A percentile compares a stretch with the other conserved stretches of the same genome.
These are phyloP conservation scores for Phytophthora sp. DNA, from an alignment of 352 stramenopile genomes.

Conservation along the genomic window DNA sequence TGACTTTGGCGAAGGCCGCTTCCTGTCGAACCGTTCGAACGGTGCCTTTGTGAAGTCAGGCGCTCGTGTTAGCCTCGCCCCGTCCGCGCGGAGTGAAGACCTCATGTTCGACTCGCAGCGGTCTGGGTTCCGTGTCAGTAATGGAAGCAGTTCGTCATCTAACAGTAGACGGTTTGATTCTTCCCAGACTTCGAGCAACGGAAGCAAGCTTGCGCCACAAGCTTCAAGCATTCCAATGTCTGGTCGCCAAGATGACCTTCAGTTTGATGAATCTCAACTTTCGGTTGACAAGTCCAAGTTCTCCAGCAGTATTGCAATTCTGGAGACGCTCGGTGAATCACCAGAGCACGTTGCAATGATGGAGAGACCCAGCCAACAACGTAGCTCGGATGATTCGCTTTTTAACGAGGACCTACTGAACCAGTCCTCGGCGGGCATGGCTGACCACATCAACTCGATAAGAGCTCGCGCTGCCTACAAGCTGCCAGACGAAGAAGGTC, in stretches of 20 bases:
- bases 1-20: constrained; percentile 22
- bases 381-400: constrained; percentile 38
- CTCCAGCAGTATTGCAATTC: constrained; percentile 37
- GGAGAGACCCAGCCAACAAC: constrained; percentile 35
- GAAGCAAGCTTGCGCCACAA: constrained; percentile 25
- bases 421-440: constrained; percentile 46
- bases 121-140: no score
- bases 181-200: constrained; percentile 16
- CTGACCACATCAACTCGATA: constrained; percentile 48
- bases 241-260: constrained; percentile 18
- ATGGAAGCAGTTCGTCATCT: constrained; percentile 19
- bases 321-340: constrained; percentile 33
- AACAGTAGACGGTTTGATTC: constrained; percentile 11
- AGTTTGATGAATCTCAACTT: constrained; percentile 37
- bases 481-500: constrained; percentile 44
- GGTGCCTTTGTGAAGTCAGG: constrained; percentile 24
- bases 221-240: constrained; percentile 10
- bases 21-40: constrained; percentile 35
- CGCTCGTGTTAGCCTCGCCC: constrained; percentile 30
- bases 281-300: constrained; percentile 37
- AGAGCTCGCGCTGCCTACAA: constrained; percentile 31
- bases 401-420: constrained; percentile 56
- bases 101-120: constrained; percentile 33
- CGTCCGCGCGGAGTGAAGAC: constrained; percentile 31
- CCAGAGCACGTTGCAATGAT: constrained; percentile 42